Base-by-base conservation (phyloP, 2,329 filamentous ascomycete species). In the Pseudocercospora cruenta region DNA sequence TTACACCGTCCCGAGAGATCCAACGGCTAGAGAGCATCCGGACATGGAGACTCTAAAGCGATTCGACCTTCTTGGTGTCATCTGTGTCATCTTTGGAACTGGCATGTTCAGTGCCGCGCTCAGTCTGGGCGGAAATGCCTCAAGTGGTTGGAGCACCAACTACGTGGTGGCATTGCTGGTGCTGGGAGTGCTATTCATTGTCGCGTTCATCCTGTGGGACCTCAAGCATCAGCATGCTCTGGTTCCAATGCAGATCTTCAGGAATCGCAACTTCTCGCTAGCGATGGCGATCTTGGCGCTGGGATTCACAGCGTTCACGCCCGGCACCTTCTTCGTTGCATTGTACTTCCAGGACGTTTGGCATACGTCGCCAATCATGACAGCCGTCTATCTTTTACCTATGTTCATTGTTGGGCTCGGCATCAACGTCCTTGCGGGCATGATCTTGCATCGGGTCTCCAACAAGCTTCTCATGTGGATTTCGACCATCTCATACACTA, bases 121-220 rank as follows among this genome's bases (percentile, higher is more conserved):
- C 74, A 88, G 81, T n/a, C 81, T 93, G 19, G 72, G 71, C 55
- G 69, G 36, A 14, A 76, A 74, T 58, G 76, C 77, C 2, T 5
- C 74, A 67, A 19, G 75, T 2, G 74, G 74, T 19, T 81, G 79
- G 80, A 72, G 70, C 14, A 75, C 77, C 0, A 67, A 69, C 3
- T 77, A 78, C 64, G 79, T 82, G 62, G 77, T 81, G 55, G 74
- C 73, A 58, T 78, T 80, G 72, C 74, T 81, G 12, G 73, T 81
- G n/a, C 62, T 80, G 14, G 80, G 79, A 2, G 59, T 80, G 57
- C 36, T 76, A 2, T 67, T 76, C 12, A 74, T 82, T 55, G 69
- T 78, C 6, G 70, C 79, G 91, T 64, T 64, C n/a, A 33, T 64
- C 21, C 21, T 60, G 9, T 64, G 62, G 62, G 62, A 64, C 10